A percentile compares a stretch with the other conserved stretches of the same genome.
Conservation (phyloP, 768 basidiomycete genomes). For the Amanita rimosa region DNA sequence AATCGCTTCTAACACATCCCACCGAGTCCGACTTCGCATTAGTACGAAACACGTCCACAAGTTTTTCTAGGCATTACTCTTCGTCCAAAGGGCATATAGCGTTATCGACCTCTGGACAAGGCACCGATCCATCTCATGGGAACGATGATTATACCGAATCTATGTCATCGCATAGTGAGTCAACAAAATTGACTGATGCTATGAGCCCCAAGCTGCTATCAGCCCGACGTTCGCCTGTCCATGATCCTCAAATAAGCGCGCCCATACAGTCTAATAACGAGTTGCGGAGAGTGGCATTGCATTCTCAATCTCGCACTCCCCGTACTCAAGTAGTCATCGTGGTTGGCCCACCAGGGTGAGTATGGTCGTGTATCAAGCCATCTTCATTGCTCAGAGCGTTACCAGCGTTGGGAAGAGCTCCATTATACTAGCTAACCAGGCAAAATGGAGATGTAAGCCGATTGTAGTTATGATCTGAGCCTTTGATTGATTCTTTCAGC, state of each 20-base stretch:
- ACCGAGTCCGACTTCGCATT: not conserved
- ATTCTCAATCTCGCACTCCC: slow-evolving; percentile 27
- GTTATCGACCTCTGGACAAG: slow-evolving; percentile 23
- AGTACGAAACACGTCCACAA: slow-evolving; percentile 43
- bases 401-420: slow-evolving; percentile 65
- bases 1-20: not conserved
- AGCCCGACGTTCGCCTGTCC: slow-evolving; percentile 13
- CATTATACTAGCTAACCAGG: slow-evolving; percentile 56
- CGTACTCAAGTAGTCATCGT: slow-evolving; percentile 53
- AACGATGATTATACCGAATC: slow-evolving; percentile 32
- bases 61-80: slow-evolving; percentile 45
- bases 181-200: slow-evolving; percentile 16
- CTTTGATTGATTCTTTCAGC: slow-evolving; percentile 18
- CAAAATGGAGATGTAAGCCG: slow-evolving; percentile 51
- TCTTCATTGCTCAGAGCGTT: slow-evolving; percentile 1
- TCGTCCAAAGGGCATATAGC: slow-evolving; percentile 28
- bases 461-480: slow-evolving; percentile 8
- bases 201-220: slow-evolving; percentile 12
- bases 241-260: slow-evolving; percentile 21
- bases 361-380: not conserved
- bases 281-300: slow-evolving; percentile 32
- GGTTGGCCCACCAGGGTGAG: slow-evolving; percentile 53
- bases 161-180: slow-evolving; percentile 31
- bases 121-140: slow-evolving; percentile 14
- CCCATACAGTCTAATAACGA: slow-evolving; percentile 27